Base-by-base conservation (phyloP, 495 filamentous ascomycete species). In the Daldinia grandis region DNA sequence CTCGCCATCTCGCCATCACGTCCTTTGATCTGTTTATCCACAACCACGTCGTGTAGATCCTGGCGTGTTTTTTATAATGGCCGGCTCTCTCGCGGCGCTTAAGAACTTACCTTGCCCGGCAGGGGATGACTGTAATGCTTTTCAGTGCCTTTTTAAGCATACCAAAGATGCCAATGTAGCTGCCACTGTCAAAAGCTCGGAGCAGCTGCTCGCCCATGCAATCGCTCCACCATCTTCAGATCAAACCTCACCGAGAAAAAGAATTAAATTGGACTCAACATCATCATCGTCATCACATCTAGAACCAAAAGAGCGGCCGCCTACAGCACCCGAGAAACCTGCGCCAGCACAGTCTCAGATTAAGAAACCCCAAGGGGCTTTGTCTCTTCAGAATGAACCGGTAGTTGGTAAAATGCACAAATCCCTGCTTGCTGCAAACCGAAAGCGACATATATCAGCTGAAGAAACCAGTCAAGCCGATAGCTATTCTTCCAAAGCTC, bases 71-170 rank as follows among this genome's bases (percentile, higher is more conserved):
- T 25, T 62, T 62, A 81, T 69, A 5, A 94, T 94, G 91, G 91
- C 92, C 71, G 79, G 85, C 14, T 80, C 90, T 5, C 81, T 90
- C 12, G 87, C 87, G 4, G 79, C 89, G 31, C 91, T 94, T 78
- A 88, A 85, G 69, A 81, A 81, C 28, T 81, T 93, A 28, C 79
- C 84, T 30, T 95, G 92, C 76, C 91, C 91, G 0, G 78, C 86
- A 54, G 84, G 86, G 15, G 79, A 87, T 66, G 64, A 54, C 4
- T 85, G 83, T 68, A 76, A 69, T 21, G 75, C 77, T 14, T 72
- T 80, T 31, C 63, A 74, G 12, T 85, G 83, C 69, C 76, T 77
- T 14, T 84, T 78, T 47, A 76, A 79, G 28, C 83, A 85, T 58
- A 64, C 66, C 28, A 82, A 81, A 42, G 70, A 75, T 59, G 25